Percentiles rank a stretch among this genome's conserved stretches.
Evolutionary conservation across 306 rosid genomes (phyloP).

Genomic region (Citrullus colocynthis): DNA sequence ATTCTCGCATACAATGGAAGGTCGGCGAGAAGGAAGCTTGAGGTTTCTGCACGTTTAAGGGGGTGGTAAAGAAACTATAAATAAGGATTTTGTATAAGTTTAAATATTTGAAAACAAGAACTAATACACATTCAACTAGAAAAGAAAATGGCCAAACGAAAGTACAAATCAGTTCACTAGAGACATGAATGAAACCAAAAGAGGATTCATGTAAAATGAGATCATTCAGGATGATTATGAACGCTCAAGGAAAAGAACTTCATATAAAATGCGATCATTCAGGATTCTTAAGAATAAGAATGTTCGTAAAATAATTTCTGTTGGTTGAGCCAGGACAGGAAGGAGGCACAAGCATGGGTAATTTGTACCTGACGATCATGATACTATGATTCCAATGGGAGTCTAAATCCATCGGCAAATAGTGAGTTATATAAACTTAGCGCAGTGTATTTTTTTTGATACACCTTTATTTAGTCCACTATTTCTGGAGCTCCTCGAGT

Average conservation of each 20-base stretch:
- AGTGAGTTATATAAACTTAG: not conserved
- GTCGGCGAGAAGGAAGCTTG: constrained; percentile 78
- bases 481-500: not conserved
- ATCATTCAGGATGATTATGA: not conserved
- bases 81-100: not conserved
- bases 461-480: not conserved
- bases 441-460: not conserved
- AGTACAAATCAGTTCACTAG: not conserved
- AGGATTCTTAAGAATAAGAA: not conserved
- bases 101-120: not conserved
- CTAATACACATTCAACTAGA: not conserved
- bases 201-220: not conserved
- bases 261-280: not conserved
- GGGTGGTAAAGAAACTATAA: constrained; percentile 6
- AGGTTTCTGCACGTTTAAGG: constrained; percentile 50
- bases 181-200: not conserved
- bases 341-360: not conserved
- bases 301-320: not conserved
- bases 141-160: not conserved
- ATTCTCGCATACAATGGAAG: constrained; percentile 85
- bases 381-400: not conserved
- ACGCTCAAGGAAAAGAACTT: not conserved
- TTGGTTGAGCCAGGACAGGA: not conserved
- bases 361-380: not conserved
- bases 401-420: not conserved